Evolutionary conservation across 2,329 filamentous ascomycete species (phyloP), one percentile per base, ranked within the genome.

Genomic region (Xylariales sp.): DNA sequence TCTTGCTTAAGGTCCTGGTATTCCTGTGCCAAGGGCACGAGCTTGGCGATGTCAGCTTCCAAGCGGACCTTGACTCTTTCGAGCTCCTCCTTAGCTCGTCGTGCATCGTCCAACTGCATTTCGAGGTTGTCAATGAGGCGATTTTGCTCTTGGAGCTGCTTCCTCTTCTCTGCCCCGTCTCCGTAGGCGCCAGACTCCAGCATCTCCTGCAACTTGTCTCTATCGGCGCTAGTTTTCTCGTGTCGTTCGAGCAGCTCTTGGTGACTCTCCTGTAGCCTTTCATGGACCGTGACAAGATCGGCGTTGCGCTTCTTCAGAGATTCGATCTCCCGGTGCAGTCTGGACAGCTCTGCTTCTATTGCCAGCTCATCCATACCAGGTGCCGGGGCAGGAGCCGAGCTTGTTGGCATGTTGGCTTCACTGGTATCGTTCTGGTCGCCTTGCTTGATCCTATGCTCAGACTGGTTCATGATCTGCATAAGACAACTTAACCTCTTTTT

Each of bases 81-180:
- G 47, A 65, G 75, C 56, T 63, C 56, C 13, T 63, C 55, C 14
- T 63, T 62, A 12, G 35, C 35, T 13, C 35, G 35, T 12, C 35
- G 18, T 43, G 72, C 60, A 21, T 72, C 67, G 40, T 84, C 76
- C 10, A 83, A 62, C 48, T 85, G 76, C 15, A 74, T 72, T 56
- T 90, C 85, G 48, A 88, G 76, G 17, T 70, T 74, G 27, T 80
- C 78, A 52, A 90, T 89, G 34, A 88, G 67, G 41, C 83, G 73
- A 56, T 87, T 81, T 51, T 85, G 80, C 49, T 88, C 78, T 28
- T 75, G 74, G 17, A 83, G 65, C 47, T 74, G 33, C 20, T 36
- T 40, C 25, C 24, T 44, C 25, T 33, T 36, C 25, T 37, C 29
- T 11, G 41, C 41, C 17, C 47, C 67, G 56, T 36, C 74, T 54